Base-by-base conservation (phyloP, 2,329 filamentous ascomycete genomes). In the Fusarium denticulatum region DNA sequence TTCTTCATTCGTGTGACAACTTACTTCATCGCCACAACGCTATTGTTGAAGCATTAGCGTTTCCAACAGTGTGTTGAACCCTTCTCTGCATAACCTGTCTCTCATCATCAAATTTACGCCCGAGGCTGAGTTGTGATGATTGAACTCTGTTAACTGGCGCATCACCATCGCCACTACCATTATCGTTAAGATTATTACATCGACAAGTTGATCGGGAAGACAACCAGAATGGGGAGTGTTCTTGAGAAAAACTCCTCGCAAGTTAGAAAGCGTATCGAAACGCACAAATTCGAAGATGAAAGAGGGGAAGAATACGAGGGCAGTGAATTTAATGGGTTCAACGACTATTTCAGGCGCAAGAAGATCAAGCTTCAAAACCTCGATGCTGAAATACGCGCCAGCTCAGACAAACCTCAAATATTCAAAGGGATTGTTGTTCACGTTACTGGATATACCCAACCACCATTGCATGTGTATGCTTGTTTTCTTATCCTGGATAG, bases 361-460 rank as follows among this genome's bases (percentile, higher is more conserved):
- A 98, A 97, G 86, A 91, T 97, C 82, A 99, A 99, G 80, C 88
- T 99, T 7, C 96, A 98, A 82, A 99, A 99, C 79, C 89, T 96
- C 36, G 96, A 99, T 82, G 91, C 91, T 14, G 90, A 97, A 60
- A 86, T 97, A 49, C 91, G 96, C 66, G 88, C 92, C 37, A 85
- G 89, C 8, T 82, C 85, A 1, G 91, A 92, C 74, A 94, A 93
- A 72, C 94, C 95, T 15, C 90, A 90, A 70, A 94, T 99, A 59
- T 99, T 99, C 86, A 94, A 92, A 75, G 95, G 94, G 2, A 88
- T 98, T 14, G 95, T 97, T 18, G 94, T 92, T 15, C 94, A 98
- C 82, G 93, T 99, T 30, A 97, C 95, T 77, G 96, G 96, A 55
- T 99, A 98, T 80, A 99, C 96, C 1, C 96, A 98, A 77, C 96